Conservation (phyloP, 257 asterid genomes). For the Solanum virginianum region DNA sequence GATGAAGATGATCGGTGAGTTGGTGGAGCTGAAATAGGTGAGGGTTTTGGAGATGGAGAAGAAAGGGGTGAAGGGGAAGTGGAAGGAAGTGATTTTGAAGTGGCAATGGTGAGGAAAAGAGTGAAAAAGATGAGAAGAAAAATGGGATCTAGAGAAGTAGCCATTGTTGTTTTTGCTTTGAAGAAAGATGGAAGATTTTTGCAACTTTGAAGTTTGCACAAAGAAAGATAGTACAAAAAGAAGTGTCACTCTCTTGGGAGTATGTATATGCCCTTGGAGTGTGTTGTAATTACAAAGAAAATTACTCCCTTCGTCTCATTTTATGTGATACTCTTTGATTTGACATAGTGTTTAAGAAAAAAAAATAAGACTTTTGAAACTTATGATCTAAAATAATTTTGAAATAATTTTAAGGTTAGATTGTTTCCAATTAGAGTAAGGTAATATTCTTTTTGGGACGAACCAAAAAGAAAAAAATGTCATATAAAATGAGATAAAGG, state of each 20-base stretch:
- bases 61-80: background rate
- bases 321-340: no score
- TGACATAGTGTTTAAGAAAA: no score
- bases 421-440: no score
- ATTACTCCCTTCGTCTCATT: accelerated
- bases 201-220: background rate
- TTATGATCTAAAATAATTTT: no score
- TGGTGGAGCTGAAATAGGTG: background rate
- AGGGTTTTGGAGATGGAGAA: background rate
- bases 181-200: background rate
- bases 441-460: no score
- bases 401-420: no score
- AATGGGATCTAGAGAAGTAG: background rate
- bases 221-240: background rate
- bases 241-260: background rate
- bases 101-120: conserved; percentile 6
- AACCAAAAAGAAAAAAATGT: no score
- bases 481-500: no score
- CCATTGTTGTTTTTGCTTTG: background rate
- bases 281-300: background rate
- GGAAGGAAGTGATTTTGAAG: background rate
- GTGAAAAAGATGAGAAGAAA: background rate
- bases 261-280: background rate
- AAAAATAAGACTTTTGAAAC: no score
- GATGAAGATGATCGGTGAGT: background rate